These are phyloP conservation scores for Puya raimondii DNA, from an alignment of 176 grass and related monocot genomes.

Conservation along the genomic window DNA sequence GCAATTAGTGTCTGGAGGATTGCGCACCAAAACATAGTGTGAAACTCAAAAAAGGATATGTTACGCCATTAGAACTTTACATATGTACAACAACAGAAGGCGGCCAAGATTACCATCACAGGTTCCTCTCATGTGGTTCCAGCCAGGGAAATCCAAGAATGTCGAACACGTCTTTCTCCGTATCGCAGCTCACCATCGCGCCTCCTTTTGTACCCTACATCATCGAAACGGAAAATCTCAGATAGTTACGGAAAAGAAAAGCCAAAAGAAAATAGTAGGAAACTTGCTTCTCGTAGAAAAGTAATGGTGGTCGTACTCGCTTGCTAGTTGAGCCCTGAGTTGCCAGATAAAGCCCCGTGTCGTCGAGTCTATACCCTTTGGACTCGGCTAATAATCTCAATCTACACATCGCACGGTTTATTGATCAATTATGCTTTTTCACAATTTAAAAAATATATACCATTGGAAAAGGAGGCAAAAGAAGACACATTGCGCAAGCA, in stretches of 20 bases:
- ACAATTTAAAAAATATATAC: neutral
- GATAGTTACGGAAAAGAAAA: neutral
- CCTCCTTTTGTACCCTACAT: slow-evolving; percentile 51
- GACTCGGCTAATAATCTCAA: slow-evolving; percentile 82
- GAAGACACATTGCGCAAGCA: neutral
- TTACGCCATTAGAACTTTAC: too few species aligned
- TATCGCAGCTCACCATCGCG: slow-evolving; percentile 49
- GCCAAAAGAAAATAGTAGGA: neutral
- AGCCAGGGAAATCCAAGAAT: slow-evolving; percentile 75
- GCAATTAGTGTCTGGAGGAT: neutral
- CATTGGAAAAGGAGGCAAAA: neutral
- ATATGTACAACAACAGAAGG: neutral
- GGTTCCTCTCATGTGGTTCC: slow-evolving; percentile 79
- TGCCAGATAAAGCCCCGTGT: slow-evolving; percentile 81
- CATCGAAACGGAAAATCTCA: neutral
- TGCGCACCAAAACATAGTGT: neutral
- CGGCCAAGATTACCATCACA: slow-evolving; percentile 2
- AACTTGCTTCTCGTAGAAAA: neutral
- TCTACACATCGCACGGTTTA: slow-evolving; percentile 23
- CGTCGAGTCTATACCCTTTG: slow-evolving; percentile 75
- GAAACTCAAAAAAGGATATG: neutral
- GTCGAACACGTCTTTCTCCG: slow-evolving; percentile 87
- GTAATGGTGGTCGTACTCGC: slow-evolving; percentile 24
- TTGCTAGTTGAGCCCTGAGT: slow-evolving; percentile 45
- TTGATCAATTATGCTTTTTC: neutral